Conservation (phyloP, 2,329 filamentous ascomycete species). For the Fusarium phyllophilum region DNA sequence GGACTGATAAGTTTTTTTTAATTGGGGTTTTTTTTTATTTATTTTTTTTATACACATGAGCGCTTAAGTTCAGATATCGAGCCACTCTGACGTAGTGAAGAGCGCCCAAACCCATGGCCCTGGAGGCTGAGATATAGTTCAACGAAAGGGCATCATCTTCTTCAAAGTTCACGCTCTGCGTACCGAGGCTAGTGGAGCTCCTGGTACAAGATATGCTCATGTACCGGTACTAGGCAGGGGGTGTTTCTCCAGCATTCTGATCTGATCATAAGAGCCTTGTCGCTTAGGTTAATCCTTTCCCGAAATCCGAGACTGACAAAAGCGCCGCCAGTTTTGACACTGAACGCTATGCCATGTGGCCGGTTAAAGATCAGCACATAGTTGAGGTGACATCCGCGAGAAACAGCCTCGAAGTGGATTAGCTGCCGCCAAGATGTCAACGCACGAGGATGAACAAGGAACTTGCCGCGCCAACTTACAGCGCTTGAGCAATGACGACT, state of each 20-base stretch:
- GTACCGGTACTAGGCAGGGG: conserved; percentile 3
- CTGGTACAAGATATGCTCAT: conserved; percentile 11
- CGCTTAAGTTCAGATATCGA: background rate
- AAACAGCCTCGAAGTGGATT: conserved; percentile 9
- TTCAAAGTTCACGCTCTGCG: conserved; percentile 4
- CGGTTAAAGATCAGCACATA: conserved; percentile 2
- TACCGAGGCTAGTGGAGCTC: conserved; percentile 32
- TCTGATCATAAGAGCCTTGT: conserved; percentile 4
- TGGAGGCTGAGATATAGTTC: conserved; percentile 14
- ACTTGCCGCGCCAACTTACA: conserved; percentile 3
- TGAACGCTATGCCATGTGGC: conserved; percentile 9
- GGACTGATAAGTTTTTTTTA: background rate
- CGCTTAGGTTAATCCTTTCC: background rate
- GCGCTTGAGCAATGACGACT: background rate
- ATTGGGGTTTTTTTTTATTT: too few species aligned
- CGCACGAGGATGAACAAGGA: conserved; percentile 4
- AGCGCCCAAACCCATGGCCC: background rate
- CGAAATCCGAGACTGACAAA: background rate
- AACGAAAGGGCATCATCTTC: conserved; percentile 17
- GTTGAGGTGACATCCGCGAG: conserved; percentile 5
- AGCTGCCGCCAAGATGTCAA: conserved; percentile 13
- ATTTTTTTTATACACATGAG: background rate
- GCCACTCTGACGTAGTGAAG: conserved; percentile 6
- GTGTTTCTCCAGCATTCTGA: conserved; percentile 12
- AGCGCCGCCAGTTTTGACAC: conserved; percentile 4